phyloP scores from a whole-genome alignment of 2,329 filamentous ascomycete genomes.

The Podosphaera leucotricha region DNA sequence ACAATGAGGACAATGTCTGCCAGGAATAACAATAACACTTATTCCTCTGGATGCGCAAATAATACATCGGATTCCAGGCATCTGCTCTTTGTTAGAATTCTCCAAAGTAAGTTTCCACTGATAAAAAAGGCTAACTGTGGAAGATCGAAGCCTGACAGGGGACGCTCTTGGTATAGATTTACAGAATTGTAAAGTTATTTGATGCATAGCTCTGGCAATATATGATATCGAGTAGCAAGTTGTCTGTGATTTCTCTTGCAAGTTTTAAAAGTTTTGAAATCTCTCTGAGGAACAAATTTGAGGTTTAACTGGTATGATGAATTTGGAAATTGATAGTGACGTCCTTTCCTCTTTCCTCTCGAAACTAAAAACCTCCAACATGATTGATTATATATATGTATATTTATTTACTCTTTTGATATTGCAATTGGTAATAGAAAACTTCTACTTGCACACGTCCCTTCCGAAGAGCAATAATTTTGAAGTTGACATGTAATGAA shows the following conservation, averaged over 20 bases:
- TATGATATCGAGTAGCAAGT: neutral
- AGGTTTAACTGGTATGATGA: neutral
- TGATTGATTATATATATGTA: neutral
- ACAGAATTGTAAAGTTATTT: neutral
- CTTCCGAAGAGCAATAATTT: neutral
- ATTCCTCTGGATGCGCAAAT: slow-evolving; percentile 25
- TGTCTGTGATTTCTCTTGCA: neutral
- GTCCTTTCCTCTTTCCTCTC: neutral
- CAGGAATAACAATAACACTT: slow-evolving; percentile 32
- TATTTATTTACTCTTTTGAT: too few species aligned
- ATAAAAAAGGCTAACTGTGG: slow-evolving; percentile 5
- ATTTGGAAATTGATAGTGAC: neutral
- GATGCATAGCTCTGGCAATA: neutral
- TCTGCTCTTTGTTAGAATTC: slow-evolving; percentile 11
- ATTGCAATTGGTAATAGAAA: neutral
- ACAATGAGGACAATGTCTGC: slow-evolving; percentile 26
- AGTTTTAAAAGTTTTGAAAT: neutral
- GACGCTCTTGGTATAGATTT: neutral
- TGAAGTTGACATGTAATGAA: neutral
- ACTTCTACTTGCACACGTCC: neutral
- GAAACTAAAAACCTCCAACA: neutral
- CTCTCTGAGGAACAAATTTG: neutral
- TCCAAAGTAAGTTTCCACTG: neutral
- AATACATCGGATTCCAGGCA: slow-evolving; percentile 28
- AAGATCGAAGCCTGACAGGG: slow-evolving; percentile 3